Evolutionary conservation across 345 rosid species (phyloP), one percentile per base, ranked within the genome.

Genomic region (Murraya koenigii): DNA sequence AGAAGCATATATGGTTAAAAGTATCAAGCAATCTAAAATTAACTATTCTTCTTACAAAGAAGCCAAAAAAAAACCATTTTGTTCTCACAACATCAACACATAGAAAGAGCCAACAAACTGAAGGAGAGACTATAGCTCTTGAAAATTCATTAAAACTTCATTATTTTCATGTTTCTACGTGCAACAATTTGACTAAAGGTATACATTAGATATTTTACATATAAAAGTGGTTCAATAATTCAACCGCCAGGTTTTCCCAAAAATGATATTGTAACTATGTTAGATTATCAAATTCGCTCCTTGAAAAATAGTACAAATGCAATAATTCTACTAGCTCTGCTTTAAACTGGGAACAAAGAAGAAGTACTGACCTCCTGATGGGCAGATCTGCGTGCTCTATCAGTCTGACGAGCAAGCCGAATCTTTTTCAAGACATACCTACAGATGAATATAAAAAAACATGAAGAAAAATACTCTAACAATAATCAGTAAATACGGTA

Each of bases 391-490:
- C 97, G 97, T 36, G 93, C 90, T 80, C 98, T 88, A 71, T 96
- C 98, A 74, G 98, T 91, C 85, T 96, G 99, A 41, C 98, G 93
- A 62, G 98, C 95, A 66, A 96, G 98, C 72, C 97, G 93, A 71
- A 94, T 94, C 91, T 90, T 96, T 85, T 96, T 94, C 84, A 96
- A 77, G 36, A 96, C 98, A 73, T 94, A 94, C 85, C 99, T 94
- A 84, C 28, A 66, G 60, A 66, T 26, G 66, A 64, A 54, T 63
- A 58, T 5, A 77, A 69, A 77, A 69, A 39, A 39, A 58, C 22
- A 56, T 6, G 72, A 79, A 61, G 1, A 52, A 13, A 13, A 25
- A 15, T 4, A 52, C 77, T 65, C 62, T 33, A 63, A 19, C 7
- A 68, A 80, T 47, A 77, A 52, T 66, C 65, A 41, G 66, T 2